Evolutionary conservation across 169 alveolate species (phyloP), one percentile per base, ranked within the genome.

Genomic region (Plasmodium malariae): DNA sequence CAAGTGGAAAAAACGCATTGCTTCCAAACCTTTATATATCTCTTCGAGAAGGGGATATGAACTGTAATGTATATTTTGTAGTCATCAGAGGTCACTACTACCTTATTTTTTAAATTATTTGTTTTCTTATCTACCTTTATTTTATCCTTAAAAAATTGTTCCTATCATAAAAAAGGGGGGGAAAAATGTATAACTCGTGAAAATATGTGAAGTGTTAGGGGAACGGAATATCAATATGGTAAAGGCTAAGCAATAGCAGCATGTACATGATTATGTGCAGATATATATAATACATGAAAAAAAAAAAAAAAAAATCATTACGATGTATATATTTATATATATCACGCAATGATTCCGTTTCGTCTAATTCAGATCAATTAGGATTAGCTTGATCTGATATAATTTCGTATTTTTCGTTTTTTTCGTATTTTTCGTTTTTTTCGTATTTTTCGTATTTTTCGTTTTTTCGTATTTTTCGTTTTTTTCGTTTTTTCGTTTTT

Each of bases 71-170:
- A 94, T 86, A 98, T 96, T 94, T 96, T 97, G 83, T 94, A 93
- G 86, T 95, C 96, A 60, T 98, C 99, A 51, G 98, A 92, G 92
- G 96, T 74, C 40, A 97, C 96, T 74, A 94, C 94, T 59, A 98
- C 96, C 76, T 94, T 95, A 49, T 96, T 97, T 26, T 99, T 99
- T 45, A 98, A 95, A 93, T 98, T 98, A 87, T 99, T 99, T 76
- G 98, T 94, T 96, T 98, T 98, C 36, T 99, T 99, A 62, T 97
- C 97, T 21, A 98, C 99, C 96, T 98, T 98, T 87, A 98, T 98
- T 85, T 96, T 95, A 87, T 96, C 96, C 91, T 95, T 95, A 67
- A 98, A 93, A 95, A 96, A 98, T 93, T 97, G 97, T 89, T 97
- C 99, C 97, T 96, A 87, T 24, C 37, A 17, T 12, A 67, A 14